Evolutionary conservation across 192 early-diverging fungal genomes (phyloP).

Genomic region (Paraglomus brasilianum): DNA sequence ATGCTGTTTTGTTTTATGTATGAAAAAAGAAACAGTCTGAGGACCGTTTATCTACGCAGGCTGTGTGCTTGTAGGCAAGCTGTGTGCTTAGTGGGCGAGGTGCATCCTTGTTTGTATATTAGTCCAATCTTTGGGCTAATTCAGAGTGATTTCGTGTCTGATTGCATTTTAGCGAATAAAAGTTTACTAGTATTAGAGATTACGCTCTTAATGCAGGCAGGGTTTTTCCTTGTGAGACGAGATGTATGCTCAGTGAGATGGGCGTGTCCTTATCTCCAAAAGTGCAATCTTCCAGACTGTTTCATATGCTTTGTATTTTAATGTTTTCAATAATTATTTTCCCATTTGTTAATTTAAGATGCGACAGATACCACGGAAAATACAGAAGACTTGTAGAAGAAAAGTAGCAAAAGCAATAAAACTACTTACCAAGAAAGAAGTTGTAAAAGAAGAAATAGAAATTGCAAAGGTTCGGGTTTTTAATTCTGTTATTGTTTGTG

Average conservation of each 20-base stretch:
- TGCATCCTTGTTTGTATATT: slow-evolving; percentile 2
- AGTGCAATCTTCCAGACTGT: not conserved
- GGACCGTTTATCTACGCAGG: not conserved
- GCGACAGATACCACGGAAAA: not conserved
- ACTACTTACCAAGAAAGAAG: slow-evolving; percentile 1
- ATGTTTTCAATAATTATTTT: slow-evolving; percentile 4
- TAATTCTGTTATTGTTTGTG: not conserved
- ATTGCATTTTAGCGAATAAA: not conserved
- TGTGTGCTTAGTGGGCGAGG: slow-evolving; percentile 1
- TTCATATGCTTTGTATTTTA: not conserved
- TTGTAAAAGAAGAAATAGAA: slow-evolving; percentile 12
- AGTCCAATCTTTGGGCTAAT: not conserved
- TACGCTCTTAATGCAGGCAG: too few species aligned
- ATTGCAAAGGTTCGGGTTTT: not conserved
- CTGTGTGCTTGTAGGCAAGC: slow-evolving; percentile 1
- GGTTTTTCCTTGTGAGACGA: not conserved
- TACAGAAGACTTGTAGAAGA: slow-evolving; percentile 1
- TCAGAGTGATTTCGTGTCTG: not conserved
- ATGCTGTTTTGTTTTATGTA: too few species aligned
- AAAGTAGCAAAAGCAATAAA: slow-evolving; percentile 2
- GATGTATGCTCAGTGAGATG: not conserved
- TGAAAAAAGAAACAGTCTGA: too few species aligned
- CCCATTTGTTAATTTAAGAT: not conserved
- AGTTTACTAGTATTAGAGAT: too few species aligned
- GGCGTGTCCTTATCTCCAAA: not conserved